These are phyloP conservation scores for Prosopis cineraria DNA, from an alignment of 306 rosid species.

Conservation along the genomic window DNA sequence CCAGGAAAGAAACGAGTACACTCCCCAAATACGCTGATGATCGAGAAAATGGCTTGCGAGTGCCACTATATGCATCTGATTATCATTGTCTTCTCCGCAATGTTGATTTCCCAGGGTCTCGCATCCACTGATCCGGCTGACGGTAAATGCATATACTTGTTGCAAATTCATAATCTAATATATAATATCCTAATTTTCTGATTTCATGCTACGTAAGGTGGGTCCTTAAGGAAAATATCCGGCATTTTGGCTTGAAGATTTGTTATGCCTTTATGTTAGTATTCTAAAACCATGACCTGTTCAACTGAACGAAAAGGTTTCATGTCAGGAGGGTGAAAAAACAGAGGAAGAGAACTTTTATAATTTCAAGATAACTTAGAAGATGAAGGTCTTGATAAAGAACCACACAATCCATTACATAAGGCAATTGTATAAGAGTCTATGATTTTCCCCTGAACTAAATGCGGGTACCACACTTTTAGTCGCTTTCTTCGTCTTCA, in stretches of 20 bases:
- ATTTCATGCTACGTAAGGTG: background rate
- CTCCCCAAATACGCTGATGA: slow-evolving; percentile 19
- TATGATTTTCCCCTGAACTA: background rate
- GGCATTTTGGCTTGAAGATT: background rate
- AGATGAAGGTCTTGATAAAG: background rate
- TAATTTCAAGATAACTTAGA: background rate
- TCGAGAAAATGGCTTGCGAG: slow-evolving; percentile 47
- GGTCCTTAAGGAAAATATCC: background rate
- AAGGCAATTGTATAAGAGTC: background rate
- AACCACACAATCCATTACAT: background rate
- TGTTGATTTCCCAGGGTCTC: slow-evolving; percentile 45
- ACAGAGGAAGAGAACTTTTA: background rate
- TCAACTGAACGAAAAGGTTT: background rate
- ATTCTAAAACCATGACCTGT: background rate
- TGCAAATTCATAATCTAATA: background rate
- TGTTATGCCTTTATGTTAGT: background rate
- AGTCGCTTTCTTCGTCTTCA: background rate
- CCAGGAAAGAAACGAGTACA: slow-evolving; percentile 18
- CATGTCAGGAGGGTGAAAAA: slow-evolving; percentile 7
- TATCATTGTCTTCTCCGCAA: slow-evolving; percentile 45
- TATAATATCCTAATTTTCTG: background rate
- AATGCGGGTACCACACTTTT: background rate
- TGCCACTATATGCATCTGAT: slow-evolving; percentile 28
- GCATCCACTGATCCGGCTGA: slow-evolving; percentile 57
- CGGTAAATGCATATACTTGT: slow-evolving; percentile 48